Percentiles rank a stretch among this genome's conserved stretches.
Conservation (phyloP, 176 grass and related monocot species). For the Oryza meyeriana region DNA sequence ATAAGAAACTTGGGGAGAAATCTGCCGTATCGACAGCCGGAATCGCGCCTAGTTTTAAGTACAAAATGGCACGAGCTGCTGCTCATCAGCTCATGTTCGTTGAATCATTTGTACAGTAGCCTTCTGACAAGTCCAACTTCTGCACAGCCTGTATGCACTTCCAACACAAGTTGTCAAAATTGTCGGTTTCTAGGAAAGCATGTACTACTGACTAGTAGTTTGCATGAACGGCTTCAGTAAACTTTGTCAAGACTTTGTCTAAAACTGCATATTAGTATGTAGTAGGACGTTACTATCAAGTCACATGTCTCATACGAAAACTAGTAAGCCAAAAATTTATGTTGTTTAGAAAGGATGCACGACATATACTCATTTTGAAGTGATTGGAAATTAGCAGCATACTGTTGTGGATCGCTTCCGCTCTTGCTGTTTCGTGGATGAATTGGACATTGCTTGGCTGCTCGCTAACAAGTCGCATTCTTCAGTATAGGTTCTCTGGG, state of each 20-base stretch:
- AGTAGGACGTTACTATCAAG: neutral
- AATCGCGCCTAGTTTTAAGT: neutral
- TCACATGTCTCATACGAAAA: neutral
- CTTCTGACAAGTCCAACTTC: slow-evolving; percentile 4
- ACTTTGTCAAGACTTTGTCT: neutral
- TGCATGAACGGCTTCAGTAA: neutral
- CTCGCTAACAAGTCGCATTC: neutral
- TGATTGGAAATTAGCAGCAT: neutral
- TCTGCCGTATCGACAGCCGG: slow-evolving; percentile 4
- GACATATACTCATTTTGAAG: neutral
- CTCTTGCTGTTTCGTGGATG: neutral
- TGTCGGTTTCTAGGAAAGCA: neutral
- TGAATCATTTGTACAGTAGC: neutral
- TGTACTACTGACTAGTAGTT: no score
- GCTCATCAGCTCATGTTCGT: neutral
- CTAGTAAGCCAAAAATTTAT: neutral
- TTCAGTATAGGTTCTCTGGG: no score
- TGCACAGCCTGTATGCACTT: no score
- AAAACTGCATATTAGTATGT: neutral
- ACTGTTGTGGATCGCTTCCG: neutral
- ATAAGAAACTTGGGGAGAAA: neutral
- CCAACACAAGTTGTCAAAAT: neutral
- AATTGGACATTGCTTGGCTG: neutral
- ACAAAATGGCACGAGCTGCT: neutral
- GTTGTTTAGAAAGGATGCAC: neutral